Base-by-base conservation (phyloP, 192 early-diverging fungal species). In the Kickxella alabastrina region DNA sequence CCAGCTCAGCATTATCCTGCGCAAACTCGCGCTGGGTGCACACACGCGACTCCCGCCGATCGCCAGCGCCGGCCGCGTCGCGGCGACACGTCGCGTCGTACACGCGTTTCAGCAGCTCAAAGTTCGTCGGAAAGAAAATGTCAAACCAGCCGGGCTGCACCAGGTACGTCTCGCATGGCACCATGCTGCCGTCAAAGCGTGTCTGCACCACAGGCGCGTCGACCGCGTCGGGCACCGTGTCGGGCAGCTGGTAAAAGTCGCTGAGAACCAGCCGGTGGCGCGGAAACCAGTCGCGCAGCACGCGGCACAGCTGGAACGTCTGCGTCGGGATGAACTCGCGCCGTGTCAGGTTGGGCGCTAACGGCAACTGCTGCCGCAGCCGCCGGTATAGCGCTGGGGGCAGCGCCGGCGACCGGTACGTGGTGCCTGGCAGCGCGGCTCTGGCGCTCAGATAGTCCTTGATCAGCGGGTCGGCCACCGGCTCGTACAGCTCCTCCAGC, bases 141-240 rank as follows among this genome's bases (percentile, higher is more conserved):
- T 98, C 95, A 75, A 99, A 99, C 83, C 85, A 96, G 10, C 96
- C 96, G 4, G 93, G 96, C 67, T 93, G 91, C 7, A 99, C 94
- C 69, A 99, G 87, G 55, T 95, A 96, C 0, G 93, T 96, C 23
- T 87, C 87, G 54, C 92, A 94, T 12, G 96, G 87, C 6, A 99
- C 87, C 92, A 96, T 99, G 21, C 79, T 81, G 2, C 89, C 85
- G 40, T 82, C 62, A 65, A 92, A 93, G 6, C 93, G 75, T 8
- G 92, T 99, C 74, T 99, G 96, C 6, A 97, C 94, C 1, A 97
- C 96, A 0, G 96, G 96, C 23, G 86, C 91, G 53, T 87, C 79
- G 14, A 87, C 71, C 4, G 92, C 93, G 12, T 32, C 38, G 1
- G 70, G 67, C 28, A 97, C 81, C 2, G 92, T 79, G 47, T 97